Conservation (phyloP, 441 rosid species). For the Pelargonium myrrhifolium region DNA sequence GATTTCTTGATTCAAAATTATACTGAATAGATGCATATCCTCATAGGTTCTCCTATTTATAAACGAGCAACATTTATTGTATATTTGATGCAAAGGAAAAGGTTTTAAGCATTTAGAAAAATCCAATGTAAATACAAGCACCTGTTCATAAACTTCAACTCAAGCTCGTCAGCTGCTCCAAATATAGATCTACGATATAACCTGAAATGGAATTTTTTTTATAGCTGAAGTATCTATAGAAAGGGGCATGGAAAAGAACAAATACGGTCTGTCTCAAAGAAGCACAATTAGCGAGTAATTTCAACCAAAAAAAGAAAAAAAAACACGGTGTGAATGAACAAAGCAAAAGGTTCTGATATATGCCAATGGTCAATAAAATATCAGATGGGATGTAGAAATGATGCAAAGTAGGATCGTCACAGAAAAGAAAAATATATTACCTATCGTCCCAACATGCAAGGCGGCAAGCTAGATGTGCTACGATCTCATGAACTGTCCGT, state of each 20-base stretch:
- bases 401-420: neutral
- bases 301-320: too few relatives aligned
- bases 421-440: constrained; percentile 18
- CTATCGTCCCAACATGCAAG: constrained; percentile 69
- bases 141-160: constrained; percentile 65
- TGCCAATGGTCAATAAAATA: neutral
- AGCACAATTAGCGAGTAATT: too few relatives aligned
- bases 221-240: neutral
- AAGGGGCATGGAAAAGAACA: too few relatives aligned
- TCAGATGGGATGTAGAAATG: neutral
- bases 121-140: constrained; percentile 20
- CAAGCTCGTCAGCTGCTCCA: constrained; percentile 59
- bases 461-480: constrained; percentile 48
- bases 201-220: constrained; percentile 21
- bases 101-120: constrained; percentile 8
- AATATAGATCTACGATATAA: constrained; percentile 45
- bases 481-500: constrained; percentile 39
- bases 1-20: constrained; percentile 58
- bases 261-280: too few relatives aligned
- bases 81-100: constrained; percentile 5
- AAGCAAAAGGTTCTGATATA: too few relatives aligned
- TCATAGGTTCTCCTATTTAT: constrained; percentile 47
- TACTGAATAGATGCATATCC: constrained; percentile 40
- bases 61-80: constrained; percentile 1
- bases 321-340: too few relatives aligned